These are phyloP conservation scores for Oxytropis ochrocephala DNA, from an alignment of 306 rosid species.

Conservation along the genomic window DNA sequence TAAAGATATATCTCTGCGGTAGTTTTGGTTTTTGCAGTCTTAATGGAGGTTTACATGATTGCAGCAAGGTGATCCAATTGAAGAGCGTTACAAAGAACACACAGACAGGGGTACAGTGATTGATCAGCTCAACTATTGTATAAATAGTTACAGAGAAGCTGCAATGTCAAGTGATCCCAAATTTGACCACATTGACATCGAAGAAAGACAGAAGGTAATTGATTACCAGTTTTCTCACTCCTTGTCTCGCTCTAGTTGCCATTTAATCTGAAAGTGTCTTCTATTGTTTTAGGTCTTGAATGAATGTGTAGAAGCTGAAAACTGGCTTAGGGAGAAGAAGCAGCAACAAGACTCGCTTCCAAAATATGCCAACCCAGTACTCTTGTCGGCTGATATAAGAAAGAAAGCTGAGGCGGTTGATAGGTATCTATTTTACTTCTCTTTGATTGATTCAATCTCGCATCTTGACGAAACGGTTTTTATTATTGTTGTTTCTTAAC, in stretches of 20 bases:
- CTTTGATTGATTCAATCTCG: background rate
- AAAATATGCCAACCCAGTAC: conserved; percentile 66
- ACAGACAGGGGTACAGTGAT: conserved; percentile 57
- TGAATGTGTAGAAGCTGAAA: conserved; percentile 81
- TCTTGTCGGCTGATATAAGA: conserved; percentile 65
- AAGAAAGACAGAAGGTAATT: conserved; percentile 71
- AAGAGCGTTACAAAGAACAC: conserved; percentile 65
- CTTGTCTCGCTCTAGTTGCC: background rate
- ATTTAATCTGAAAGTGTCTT: background rate
- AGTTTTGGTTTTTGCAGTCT: conserved; percentile 11
- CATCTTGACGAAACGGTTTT: background rate
- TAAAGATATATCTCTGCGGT: background rate
- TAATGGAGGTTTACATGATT: background rate
- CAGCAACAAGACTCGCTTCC: conserved; percentile 73
- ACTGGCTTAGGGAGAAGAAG: conserved; percentile 76
- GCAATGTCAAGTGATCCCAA: conserved; percentile 64
- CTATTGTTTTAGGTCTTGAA: conserved; percentile 46
- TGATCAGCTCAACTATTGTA: conserved; percentile 43
- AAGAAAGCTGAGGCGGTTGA: conserved; percentile 78
- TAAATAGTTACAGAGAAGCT: conserved; percentile 74
- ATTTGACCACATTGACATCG: conserved; percentile 77
- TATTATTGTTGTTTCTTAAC: background rate
- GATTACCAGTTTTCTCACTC: background rate
- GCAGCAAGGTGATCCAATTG: conserved; percentile 96
- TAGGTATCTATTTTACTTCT: conserved; percentile 36